phyloP scores from a whole-genome alignment of 2,329 filamentous ascomycete species.

The Monosporascus sp. region DNA sequence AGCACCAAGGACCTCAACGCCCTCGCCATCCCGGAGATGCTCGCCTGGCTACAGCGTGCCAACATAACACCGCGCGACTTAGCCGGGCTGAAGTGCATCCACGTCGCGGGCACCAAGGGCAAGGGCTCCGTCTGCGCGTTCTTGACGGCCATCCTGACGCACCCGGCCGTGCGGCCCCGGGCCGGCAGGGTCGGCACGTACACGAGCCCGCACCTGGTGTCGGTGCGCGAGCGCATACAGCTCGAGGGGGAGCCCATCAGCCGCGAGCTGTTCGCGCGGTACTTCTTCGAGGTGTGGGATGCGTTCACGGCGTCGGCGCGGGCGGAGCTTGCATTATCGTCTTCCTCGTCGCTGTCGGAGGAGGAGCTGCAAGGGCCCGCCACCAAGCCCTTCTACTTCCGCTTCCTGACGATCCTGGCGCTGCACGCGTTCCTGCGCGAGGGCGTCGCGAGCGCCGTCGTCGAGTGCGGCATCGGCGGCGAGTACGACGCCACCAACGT shows the following conservation, averaged over 20 bases:
- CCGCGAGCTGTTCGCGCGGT: conserved; percentile 62
- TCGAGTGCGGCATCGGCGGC: conserved; percentile 92
- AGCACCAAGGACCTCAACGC: conserved; percentile 54
- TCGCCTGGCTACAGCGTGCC: conserved; percentile 68
- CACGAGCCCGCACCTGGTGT: conserved; percentile 80
- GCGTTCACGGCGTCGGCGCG: conserved; percentile 36
- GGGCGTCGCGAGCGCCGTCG: conserved; percentile 69
- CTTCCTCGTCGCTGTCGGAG: conserved; percentile 6
- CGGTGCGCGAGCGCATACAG: conserved; percentile 77
- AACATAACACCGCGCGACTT: conserved; percentile 58
- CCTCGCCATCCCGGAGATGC: conserved; percentile 74
- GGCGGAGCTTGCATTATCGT: conserved; percentile 9
- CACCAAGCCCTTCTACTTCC: conserved; percentile 85
- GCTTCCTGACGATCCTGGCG: conserved; percentile 83
- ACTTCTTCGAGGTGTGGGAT: conserved; percentile 85
- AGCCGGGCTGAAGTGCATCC: conserved; percentile 50
- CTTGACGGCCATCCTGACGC: conserved; percentile 68
- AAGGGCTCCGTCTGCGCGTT: conserved; percentile 88
- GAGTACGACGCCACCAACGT: conserved; percentile 93
- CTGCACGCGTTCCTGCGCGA: conserved; percentile 76
- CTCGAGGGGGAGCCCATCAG: conserved; percentile 68
- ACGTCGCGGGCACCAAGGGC: conserved; percentile 90
- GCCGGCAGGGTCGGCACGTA: conserved; percentile 62
- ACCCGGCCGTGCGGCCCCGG: conserved; percentile 24
- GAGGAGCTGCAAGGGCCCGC: conserved; percentile 49